Evolutionary conservation across 257 asterid species (phyloP), one percentile per base, ranked within the genome.

Genomic region (Salvia splendens): DNA sequence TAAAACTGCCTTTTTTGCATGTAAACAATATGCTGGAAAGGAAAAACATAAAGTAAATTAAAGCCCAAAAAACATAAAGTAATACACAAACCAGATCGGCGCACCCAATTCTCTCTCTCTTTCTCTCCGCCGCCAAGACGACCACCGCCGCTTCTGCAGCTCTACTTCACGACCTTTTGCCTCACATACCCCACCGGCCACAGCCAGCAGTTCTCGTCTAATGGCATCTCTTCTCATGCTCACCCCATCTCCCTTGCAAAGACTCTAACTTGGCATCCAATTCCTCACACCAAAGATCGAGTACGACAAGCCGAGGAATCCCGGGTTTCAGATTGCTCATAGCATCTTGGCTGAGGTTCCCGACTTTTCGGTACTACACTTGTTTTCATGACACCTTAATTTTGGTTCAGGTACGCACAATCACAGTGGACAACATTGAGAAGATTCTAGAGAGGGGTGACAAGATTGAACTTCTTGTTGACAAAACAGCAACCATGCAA

Each of bases 351-450:
- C 95, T 17, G 89, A 90, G 64, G 97, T 93, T 14, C n/a, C n/a
- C n/a, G n/a, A n/a, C n/a, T n/a, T n/a, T n/a, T n/a, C n/a, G n/a
- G n/a, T n/a, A n/a, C n/a, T n/a, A n/a, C 47, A 53, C 36, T 42
- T 33, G 28, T n/a, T 40, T 36, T 36, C 65, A 17, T 67, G 43
- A 61, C 56, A 46, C 55, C 28, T 72, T 56, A 43, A 73, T 66
- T 65, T 55, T 63, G 76, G 56, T 81, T 65, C 88, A 91, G 99
- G 84, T 94, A 62, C 93, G 95, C 49, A 87, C 98, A 38, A 86
- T 94, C 81, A 89, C 92, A 89, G 99, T 94, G 82, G 97, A 94
- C 79, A 91, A 94, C 85, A 91, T 94, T 73, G 99, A 94, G 84
- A 94, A 89, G 83, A 86, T 94, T 75, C 83, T 94, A 8, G 99